phyloP scores from a whole-genome alignment of 2,329 filamentous ascomycete species.

The Pyrenochaeta sp. region DNA sequence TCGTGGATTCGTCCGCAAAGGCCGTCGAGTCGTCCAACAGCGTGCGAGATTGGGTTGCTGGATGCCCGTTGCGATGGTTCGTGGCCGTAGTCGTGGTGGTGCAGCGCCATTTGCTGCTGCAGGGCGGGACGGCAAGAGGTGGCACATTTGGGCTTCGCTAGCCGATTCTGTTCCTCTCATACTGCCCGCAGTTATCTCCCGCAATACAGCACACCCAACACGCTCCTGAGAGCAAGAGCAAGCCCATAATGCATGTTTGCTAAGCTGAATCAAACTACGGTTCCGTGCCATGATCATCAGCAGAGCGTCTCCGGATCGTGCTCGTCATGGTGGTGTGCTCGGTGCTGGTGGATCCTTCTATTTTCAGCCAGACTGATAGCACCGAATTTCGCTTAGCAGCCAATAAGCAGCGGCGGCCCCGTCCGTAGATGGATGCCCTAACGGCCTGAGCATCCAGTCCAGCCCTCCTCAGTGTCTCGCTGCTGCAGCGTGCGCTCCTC shows the following conservation, averaged over 20 bases:
- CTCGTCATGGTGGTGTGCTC: not conserved
- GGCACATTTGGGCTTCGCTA: not conserved
- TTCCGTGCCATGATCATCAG: not conserved
- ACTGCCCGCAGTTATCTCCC: not conserved
- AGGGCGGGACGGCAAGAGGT: conserved; percentile 4
- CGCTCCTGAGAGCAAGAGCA: not conserved
- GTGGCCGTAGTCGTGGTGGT: not conserved
- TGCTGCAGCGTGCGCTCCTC: conserved; percentile 19
- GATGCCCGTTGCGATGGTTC: not conserved
- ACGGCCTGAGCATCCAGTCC: conserved; percentile 4
- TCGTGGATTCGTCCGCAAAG: conserved; percentile 9
- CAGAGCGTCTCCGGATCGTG: not conserved
- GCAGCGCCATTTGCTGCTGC: not conserved
- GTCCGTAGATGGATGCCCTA: conserved; percentile 5
- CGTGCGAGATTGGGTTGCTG: conserved; percentile 15
- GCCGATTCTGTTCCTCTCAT: not conserved
- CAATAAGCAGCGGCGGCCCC: conserved; percentile 13
- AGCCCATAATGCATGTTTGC: not conserved
- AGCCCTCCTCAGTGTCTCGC: conserved; percentile 7
- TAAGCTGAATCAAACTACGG: not conserved
- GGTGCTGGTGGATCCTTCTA: not conserved
- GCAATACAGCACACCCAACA: not conserved
- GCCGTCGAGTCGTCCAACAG: not conserved
- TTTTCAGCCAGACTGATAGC: conserved; percentile 2
- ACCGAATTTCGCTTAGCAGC: conserved; percentile 25